phyloP scores from a whole-genome alignment of 345 rosid genomes.

The Lumnitzera racemosa region DNA sequence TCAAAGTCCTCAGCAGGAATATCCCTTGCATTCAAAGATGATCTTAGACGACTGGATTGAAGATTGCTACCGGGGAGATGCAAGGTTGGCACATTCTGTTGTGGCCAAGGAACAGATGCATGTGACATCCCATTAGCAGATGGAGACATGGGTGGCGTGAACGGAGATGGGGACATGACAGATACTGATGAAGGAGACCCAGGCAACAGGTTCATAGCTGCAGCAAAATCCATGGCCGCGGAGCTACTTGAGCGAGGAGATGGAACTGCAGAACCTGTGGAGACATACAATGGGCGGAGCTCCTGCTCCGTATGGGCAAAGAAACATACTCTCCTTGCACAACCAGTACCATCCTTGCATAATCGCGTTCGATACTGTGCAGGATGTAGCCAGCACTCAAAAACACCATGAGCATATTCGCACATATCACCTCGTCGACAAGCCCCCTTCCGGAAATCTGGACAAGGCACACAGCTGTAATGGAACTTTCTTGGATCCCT shows the following conservation, averaged over 20 bases:
- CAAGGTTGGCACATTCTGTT: constrained; percentile 76
- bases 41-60: constrained; percentile 84
- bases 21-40: constrained; percentile 75
- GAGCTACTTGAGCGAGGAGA: constrained; percentile 75
- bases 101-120: constrained; percentile 71
- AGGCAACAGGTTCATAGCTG: constrained; percentile 66
- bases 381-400: constrained; percentile 98
- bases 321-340: constrained; percentile 89
- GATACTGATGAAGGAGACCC: constrained; percentile 77
- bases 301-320: constrained; percentile 91
- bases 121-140: constrained; percentile 66
- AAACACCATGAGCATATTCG: constrained; percentile 96
- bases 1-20: constrained; percentile 53
- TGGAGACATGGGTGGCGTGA: constrained; percentile 85
- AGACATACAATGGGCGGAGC: constrained; percentile 75
- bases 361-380: constrained; percentile 91
- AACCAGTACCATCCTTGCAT: constrained; percentile 82
- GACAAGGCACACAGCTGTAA: constrained; percentile 95
- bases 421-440: constrained; percentile 95
- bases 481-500: constrained; percentile 96
- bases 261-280: constrained; percentile 88
- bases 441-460: constrained; percentile 89
- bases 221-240: constrained; percentile 69
- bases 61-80: constrained; percentile 76
- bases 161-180: constrained; percentile 77